A percentile compares a stretch with the other conserved stretches of the same genome.
Conservation (phyloP, 768 basidiomycete genomes). For the Lactarius psammicola region DNA sequence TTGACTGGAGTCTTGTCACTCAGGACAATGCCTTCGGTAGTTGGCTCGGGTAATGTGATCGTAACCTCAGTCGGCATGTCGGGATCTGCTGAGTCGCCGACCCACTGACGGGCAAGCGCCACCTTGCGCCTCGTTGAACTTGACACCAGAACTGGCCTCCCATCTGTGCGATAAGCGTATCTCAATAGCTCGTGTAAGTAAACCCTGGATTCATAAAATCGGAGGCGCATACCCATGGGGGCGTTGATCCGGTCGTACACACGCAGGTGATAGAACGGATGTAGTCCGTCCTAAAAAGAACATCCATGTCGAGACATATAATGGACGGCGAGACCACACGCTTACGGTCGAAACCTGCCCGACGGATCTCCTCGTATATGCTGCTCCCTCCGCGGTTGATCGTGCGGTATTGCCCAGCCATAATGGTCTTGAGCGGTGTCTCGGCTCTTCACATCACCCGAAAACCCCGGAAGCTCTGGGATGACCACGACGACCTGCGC, state of each 20-base stretch:
- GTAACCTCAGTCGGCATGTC: conserved; percentile 51
- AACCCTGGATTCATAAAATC: background rate
- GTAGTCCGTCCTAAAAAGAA: conserved; percentile 62
- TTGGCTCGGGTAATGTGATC: conserved; percentile 55
- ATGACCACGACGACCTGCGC: conserved; percentile 78
- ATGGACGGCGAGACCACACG: background rate
- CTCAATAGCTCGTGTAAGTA: conserved; percentile 27
- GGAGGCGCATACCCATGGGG: conserved; percentile 48
- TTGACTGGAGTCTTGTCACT: conserved; percentile 54
- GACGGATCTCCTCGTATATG: conserved; percentile 80
- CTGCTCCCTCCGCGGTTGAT: conserved; percentile 88
- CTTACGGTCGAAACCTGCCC: conserved; percentile 75
- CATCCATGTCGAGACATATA: background rate
- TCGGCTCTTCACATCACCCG: conserved; percentile 76
- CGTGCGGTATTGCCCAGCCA: conserved; percentile 84
- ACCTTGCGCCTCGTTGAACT: conserved; percentile 85
- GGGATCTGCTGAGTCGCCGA: conserved; percentile 45
- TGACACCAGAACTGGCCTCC: conserved; percentile 72
- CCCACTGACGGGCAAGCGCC: conserved; percentile 76
- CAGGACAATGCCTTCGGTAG: conserved; percentile 47
- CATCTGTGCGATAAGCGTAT: conserved; percentile 60
- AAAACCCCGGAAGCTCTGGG: conserved; percentile 90
- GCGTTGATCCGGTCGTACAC: conserved; percentile 90
- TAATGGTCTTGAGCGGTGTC: conserved; percentile 68
- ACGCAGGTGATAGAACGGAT: conserved; percentile 91